Percentiles rank a stretch among this genome's conserved stretches.
Evolutionary conservation across 129 eudicot species (phyloP).

Genomic region (Kitagawia praeruptora): DNA sequence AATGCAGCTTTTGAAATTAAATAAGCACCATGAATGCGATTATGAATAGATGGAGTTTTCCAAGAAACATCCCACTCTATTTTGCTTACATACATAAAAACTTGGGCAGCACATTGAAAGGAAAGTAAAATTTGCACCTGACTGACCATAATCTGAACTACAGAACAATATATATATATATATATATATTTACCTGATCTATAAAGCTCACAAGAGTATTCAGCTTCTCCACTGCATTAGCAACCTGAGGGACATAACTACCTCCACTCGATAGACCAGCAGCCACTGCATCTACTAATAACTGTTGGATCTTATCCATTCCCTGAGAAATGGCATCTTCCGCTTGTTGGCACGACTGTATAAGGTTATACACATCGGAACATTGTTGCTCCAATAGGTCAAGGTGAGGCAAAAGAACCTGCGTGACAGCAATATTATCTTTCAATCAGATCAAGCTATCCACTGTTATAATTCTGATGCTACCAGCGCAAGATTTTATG

Average conservation of each 20-base stretch:
- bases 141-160: neutral
- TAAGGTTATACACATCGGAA: constrained; percentile 50
- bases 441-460: neutral
- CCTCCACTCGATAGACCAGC: constrained; percentile 40
- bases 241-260: constrained; percentile 42
- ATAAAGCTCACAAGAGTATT: constrained; percentile 59
- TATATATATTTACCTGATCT: constrained; percentile 52
- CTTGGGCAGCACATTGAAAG: neutral
- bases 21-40: neutral
- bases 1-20: neutral
- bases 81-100: neutral
- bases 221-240: constrained; percentile 51
- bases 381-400: constrained; percentile 62
- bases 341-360: constrained; percentile 83
- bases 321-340: constrained; percentile 95
- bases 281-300: constrained; percentile 42
- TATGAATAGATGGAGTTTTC: neutral
- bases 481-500: neutral
- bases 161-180: neutral
- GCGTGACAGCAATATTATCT: constrained; percentile 1
- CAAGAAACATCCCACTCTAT: neutral
- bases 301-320: constrained; percentile 68
- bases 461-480: neutral
- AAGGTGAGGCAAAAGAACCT: constrained; percentile 73
- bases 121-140: neutral